Conservation (phyloP, 2,329 filamentous ascomycete genomes). For the Huntiella abstrusa region DNA sequence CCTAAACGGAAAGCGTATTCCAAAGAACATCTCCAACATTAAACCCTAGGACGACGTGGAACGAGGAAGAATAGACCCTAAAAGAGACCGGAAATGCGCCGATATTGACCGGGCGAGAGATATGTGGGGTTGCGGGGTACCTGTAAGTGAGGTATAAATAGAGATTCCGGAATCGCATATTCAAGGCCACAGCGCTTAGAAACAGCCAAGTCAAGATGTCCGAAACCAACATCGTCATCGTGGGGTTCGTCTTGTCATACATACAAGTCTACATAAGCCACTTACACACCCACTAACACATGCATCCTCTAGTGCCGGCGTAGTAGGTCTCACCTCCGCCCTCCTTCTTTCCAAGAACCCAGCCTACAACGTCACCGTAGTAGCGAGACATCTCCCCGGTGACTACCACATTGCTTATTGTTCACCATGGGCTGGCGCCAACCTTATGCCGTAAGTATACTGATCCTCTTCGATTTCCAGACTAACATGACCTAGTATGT, state of each 20-base stretch:
- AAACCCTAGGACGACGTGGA: no score
- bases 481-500: conserved; percentile 23
- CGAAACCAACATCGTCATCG: conserved; percentile 10
- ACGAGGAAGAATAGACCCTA: no score
- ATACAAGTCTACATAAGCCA: neutral
- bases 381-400: conserved; percentile 81
- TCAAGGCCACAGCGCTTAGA: neutral
- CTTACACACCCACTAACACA: neutral
- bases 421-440: conserved; percentile 76
- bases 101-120: no score
- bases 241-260: conserved; percentile 3
- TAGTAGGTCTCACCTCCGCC: conserved; percentile 32
- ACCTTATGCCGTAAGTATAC: conserved; percentile 47
- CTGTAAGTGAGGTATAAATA: no score
- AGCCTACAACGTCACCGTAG: conserved; percentile 40
- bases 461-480: neutral
- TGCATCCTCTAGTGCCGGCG: conserved; percentile 23
- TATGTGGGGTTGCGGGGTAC: no score
- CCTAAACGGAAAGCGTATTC: no score
- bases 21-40: no score
- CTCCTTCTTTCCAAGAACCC: conserved; percentile 27
- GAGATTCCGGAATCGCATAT: no score
- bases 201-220: conserved; percentile 2
- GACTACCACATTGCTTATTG: conserved; percentile 86
- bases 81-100: no score